These are phyloP conservation scores for Pisolithus marmoratus DNA, from an alignment of 768 basidiomycete genomes.

Conservation along the genomic window DNA sequence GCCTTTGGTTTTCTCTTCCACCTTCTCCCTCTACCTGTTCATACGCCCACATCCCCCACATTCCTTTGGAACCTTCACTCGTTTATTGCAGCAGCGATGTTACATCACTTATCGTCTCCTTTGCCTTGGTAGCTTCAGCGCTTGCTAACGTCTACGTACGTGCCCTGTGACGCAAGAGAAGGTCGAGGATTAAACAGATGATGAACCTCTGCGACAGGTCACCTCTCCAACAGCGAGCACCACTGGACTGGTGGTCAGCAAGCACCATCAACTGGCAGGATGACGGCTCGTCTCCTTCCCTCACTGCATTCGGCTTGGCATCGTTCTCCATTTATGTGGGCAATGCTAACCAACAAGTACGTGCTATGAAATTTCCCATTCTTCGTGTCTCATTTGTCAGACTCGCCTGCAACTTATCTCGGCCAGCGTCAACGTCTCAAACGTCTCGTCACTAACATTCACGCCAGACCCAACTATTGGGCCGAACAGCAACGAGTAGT, in stretches of 20 bases:
- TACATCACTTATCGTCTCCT: conserved; percentile 42
- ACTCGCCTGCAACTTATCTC: conserved; percentile 52
- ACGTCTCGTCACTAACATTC: conserved; percentile 40
- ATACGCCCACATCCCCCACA: conserved; percentile 11
- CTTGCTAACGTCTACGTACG: conserved; percentile 53
- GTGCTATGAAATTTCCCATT: conserved; percentile 1
- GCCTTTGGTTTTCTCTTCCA: conserved; percentile 2
- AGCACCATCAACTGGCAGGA: conserved; percentile 57
- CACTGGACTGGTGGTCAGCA: conserved; percentile 45
- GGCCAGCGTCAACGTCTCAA: conserved; percentile 46
- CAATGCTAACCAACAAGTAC: conserved; percentile 56
- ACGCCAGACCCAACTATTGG: conserved; percentile 49
- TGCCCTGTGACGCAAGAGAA: conserved; percentile 15
- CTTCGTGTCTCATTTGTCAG: conserved; percentile 28
- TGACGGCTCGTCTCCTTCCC: conserved; percentile 38
- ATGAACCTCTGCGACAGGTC: conserved; percentile 35
- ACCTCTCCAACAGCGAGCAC: conserved; percentile 49
- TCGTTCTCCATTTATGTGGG: conserved; percentile 60
- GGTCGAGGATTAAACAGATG: not conserved
- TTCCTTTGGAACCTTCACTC: conserved; percentile 18
- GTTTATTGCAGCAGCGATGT: conserved; percentile 39
- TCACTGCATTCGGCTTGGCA: conserved; percentile 46
- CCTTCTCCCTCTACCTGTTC: not conserved
- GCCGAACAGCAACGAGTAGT: conserved; percentile 54
- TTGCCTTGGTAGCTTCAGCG: conserved; percentile 48